Evolutionary conservation across 768 basidiomycete genomes (phyloP).

Genomic region (Lactifluus volemus): DNA sequence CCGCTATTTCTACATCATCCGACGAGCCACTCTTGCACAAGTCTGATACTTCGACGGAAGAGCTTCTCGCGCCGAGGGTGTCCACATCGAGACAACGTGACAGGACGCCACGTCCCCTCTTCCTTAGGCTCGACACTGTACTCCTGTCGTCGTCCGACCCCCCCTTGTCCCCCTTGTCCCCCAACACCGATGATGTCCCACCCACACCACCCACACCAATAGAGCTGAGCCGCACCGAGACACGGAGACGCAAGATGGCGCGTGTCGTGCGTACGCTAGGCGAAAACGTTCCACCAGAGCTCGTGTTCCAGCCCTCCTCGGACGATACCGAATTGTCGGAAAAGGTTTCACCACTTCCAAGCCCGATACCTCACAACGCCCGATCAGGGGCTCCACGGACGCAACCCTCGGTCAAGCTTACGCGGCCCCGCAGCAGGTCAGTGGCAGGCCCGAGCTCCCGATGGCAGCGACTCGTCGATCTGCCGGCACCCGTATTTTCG

Average conservation of each 20-base stretch:
- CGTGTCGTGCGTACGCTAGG: constrained; percentile 24
- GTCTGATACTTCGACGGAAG: constrained; percentile 22
- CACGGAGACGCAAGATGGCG: constrained; percentile 19
- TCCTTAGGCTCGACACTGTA: constrained; percentile 27
- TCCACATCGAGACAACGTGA: constrained; percentile 10
- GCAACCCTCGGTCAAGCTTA: neutral
- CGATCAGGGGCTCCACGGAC: neutral
- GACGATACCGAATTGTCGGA: neutral
- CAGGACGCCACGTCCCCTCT: constrained; percentile 24
- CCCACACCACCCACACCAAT: constrained; percentile 6
- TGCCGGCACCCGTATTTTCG: constrained; percentile 8
- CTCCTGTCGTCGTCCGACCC: constrained; percentile 24
- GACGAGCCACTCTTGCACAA: constrained; percentile 20
- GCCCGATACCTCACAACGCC: neutral
- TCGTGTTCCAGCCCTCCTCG: constrained; percentile 20
- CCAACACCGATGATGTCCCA: neutral
- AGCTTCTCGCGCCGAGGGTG: constrained; percentile 18
- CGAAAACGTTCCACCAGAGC: constrained; percentile 26
- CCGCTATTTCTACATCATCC: constrained; percentile 20
- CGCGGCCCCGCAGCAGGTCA: constrained; percentile 13
- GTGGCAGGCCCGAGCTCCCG: neutral
- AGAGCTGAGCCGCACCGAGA: neutral
- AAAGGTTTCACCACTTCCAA: neutral
- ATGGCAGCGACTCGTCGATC: neutral
- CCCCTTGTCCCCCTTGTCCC: constrained; percentile 20